These are phyloP conservation scores for Neoscytalidium dimidiatum DNA, from an alignment of 2,329 filamentous ascomycete genomes.

Conservation along the genomic window DNA sequence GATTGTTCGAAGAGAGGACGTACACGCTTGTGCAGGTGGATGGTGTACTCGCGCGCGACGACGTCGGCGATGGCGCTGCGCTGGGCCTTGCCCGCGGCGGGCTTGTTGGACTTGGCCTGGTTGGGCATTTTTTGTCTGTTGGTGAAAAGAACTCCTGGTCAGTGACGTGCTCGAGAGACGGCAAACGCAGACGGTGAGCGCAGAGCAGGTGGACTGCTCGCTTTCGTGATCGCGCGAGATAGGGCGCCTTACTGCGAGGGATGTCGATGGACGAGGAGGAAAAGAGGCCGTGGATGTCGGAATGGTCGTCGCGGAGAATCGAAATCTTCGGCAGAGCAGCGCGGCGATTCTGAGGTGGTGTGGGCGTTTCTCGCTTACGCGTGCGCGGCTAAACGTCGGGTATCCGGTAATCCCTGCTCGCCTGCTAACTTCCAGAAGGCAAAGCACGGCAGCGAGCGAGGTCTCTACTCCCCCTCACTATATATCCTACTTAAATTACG, in stretches of 20 bases:
- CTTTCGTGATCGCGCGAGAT: too few species aligned
- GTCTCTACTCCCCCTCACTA: background rate
- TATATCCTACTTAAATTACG: background rate
- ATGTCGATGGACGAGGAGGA: slow-evolving; percentile 9
- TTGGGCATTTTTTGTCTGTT: slow-evolving; percentile 40
- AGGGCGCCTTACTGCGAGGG: slow-evolving; percentile 5
- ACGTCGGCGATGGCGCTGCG: slow-evolving; percentile 99
- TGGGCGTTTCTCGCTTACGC: slow-evolving; percentile 18
- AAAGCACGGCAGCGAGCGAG: background rate
- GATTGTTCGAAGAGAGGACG: slow-evolving; percentile 53
- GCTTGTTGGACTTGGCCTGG: slow-evolving; percentile 58
- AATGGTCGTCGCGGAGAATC: slow-evolving; percentile 15
- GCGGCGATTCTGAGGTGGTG: slow-evolving; percentile 12
- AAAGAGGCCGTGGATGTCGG: slow-evolving; percentile 9
- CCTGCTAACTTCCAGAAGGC: background rate
- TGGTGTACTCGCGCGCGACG: slow-evolving; percentile 99
- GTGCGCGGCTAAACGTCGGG: background rate
- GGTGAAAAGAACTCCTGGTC: background rate
- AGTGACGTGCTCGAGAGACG: background rate
- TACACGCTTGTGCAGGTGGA: slow-evolving; percentile 99
- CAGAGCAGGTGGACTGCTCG: too few species aligned
- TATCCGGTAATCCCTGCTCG: background rate
- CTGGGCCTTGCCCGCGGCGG: slow-evolving; percentile 58
- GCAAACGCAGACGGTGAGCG: background rate
- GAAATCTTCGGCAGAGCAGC: background rate